phyloP scores from a whole-genome alignment of 352 stramenopile genomes.

The Thraustochytrium sp. region DNA sequence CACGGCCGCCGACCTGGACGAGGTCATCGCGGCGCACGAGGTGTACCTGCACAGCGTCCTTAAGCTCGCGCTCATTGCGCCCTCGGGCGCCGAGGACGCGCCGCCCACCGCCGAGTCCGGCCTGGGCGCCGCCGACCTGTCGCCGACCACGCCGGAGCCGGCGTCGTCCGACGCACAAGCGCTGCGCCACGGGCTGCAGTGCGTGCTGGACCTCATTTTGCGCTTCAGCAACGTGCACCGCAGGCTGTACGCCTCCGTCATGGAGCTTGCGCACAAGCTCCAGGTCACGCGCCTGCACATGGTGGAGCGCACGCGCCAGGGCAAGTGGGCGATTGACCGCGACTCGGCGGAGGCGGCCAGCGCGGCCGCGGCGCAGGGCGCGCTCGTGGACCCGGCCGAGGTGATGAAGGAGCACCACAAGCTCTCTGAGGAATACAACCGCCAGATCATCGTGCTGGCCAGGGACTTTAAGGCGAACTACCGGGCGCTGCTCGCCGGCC shows the following conservation, averaged over 20 bases:
- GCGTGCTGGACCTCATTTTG: constrained; percentile 45
- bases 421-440: constrained; percentile 47
- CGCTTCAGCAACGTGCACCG: constrained; percentile 44
- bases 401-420: neutral
- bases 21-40: constrained; percentile 89
- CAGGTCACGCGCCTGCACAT: constrained; percentile 45
- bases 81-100: neutral
- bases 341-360: constrained; percentile 7
- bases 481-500: constrained; percentile 59
- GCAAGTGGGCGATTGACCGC: constrained; percentile 45
- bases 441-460: constrained; percentile 55
- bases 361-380: neutral
- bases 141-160: neutral
- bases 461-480: constrained; percentile 65
- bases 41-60: constrained; percentile 85
- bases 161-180: neutral
- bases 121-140: neutral
- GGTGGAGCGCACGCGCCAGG: constrained; percentile 9
- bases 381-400: constrained; percentile 23
- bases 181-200: constrained; percentile 36
- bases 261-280: constrained; percentile 42
- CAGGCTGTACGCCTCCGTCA: constrained; percentile 29
- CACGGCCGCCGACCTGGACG: constrained; percentile 82
- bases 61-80: constrained; percentile 55
- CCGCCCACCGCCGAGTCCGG: neutral